Conservation (phyloP, 2,329 filamentous ascomycete genomes). For the Fusarium begoniae region DNA sequence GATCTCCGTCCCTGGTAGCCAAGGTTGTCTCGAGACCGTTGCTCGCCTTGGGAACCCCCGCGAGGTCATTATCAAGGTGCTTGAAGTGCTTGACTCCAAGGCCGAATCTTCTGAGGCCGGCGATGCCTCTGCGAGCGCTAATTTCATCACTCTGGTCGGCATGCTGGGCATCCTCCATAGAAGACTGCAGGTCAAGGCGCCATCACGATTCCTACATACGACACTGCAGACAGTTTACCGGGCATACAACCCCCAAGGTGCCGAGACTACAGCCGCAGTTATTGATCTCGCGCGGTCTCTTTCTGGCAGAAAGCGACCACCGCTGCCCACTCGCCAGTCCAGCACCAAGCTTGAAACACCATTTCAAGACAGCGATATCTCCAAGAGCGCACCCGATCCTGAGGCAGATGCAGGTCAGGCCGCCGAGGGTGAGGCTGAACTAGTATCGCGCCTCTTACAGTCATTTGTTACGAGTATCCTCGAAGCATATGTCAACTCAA, state of each 20-base stretch:
- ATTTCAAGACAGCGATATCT: constrained; percentile 63
- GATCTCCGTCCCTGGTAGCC: constrained; percentile 72
- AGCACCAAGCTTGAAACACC: constrained; percentile 65
- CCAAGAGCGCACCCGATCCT: constrained; percentile 68
- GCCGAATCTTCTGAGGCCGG: constrained; percentile 53
- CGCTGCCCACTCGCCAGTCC: constrained; percentile 67
- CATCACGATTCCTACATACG: constrained; percentile 80
- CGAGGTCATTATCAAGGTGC: constrained; percentile 83
- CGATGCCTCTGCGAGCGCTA: constrained; percentile 50
- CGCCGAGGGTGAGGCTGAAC: constrained; percentile 65
- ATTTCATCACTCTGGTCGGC: constrained; percentile 75
- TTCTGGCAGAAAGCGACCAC: constrained; percentile 72
- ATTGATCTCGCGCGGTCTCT: constrained; percentile 77
- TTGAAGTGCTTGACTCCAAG: constrained; percentile 71
- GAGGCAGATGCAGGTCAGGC: constrained; percentile 56
- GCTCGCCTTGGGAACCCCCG: constrained; percentile 81
- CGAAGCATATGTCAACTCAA: constrained; percentile 74
- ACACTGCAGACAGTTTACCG: constrained; percentile 77
- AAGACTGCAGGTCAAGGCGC: constrained; percentile 79
- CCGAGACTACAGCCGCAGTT: constrained; percentile 74
- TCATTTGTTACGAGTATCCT: constrained; percentile 82
- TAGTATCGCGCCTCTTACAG: constrained; percentile 73
- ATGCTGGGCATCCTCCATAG: constrained; percentile 78
- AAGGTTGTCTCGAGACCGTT: constrained; percentile 76
- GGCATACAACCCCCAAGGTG: constrained; percentile 70